These are phyloP conservation scores for Ogataea allantospora DNA, from an alignment of 805 yeast species.

Conservation along the genomic window DNA sequence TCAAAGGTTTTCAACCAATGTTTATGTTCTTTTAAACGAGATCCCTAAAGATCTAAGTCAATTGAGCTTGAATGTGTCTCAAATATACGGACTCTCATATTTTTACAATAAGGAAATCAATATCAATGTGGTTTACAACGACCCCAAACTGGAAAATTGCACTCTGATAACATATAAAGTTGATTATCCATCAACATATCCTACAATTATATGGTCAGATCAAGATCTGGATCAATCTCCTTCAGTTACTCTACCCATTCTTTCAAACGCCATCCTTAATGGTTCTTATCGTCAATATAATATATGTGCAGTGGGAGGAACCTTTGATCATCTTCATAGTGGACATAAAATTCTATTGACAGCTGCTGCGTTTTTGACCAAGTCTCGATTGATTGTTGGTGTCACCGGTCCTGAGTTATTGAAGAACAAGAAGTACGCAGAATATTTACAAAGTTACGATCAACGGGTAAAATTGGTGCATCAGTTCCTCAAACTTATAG, in stretches of 20 bases:
- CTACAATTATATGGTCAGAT: background rate
- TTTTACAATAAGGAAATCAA: background rate
- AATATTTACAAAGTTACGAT: constrained; percentile 58
- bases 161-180: background rate
- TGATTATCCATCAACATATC: background rate
- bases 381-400: constrained; percentile 65
- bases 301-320: constrained; percentile 82
- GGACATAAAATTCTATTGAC: constrained; percentile 89
- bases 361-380: constrained; percentile 62
- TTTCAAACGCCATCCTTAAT: background rate
- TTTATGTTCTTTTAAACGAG: background rate
- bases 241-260: background rate
- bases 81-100: constrained; percentile 2
- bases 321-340: constrained; percentile 94
- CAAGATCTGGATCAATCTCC: background rate
- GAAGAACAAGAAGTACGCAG: constrained; percentile 69
- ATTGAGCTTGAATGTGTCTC: background rate
- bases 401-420: constrained; percentile 75
- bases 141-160: background rate
- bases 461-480: constrained; percentile 47
- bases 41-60: constrained; percentile 1
- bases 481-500: constrained; percentile 47
- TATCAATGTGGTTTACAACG: constrained; percentile 2
- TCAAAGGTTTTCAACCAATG: background rate
- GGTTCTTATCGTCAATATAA: constrained; percentile 11